Percentiles rank a stretch among this genome's conserved stretches.
These are phyloP conservation scores for Margaritispora aquatica DNA, from an alignment of 495 filamentous ascomycete genomes.

Conservation along the genomic window DNA sequence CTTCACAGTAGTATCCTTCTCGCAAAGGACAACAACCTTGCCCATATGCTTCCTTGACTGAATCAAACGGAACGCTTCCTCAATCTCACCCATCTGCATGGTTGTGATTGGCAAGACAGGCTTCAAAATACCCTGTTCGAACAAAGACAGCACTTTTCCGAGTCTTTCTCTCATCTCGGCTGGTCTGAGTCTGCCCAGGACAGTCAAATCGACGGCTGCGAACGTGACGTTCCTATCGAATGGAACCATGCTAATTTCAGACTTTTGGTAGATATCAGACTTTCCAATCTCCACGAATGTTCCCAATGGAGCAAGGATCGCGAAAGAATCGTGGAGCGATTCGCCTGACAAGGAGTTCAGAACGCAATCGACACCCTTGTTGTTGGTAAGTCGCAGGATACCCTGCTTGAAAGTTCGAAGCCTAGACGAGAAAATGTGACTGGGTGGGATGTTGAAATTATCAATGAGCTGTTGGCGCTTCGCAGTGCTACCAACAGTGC, in stretches of 20 bases:
- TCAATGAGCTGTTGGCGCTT: conserved; percentile 48
- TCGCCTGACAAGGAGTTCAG: conserved; percentile 45
- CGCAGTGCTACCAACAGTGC: conserved; percentile 44
- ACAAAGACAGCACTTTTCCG: conserved; percentile 14
- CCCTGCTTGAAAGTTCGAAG: conserved; percentile 33
- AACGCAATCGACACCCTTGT: conserved; percentile 48
- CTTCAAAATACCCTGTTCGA: conserved; percentile 24
- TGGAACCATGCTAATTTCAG: conserved; percentile 24
- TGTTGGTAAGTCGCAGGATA: conserved; percentile 34
- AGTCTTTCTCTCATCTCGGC: neutral
- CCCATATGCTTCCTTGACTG: conserved; percentile 46
- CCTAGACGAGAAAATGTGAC: conserved; percentile 44
- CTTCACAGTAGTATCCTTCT: neutral
- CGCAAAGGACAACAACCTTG: conserved; percentile 37
- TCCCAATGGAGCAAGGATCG: conserved; percentile 42
- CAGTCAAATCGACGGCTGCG: conserved; percentile 14
- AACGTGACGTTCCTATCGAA: conserved; percentile 28
- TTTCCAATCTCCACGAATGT: conserved; percentile 40
- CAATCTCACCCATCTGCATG: conserved; percentile 34
- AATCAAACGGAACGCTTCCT: conserved; percentile 39
- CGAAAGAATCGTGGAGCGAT: conserved; percentile 35
- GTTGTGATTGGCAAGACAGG: conserved; percentile 31
- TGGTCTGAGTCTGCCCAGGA: neutral
- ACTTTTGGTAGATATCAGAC: conserved; percentile 16
- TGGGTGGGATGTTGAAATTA: conserved; percentile 40